These are phyloP conservation scores for Fabrea salina DNA, from an alignment of 169 alveolate genomes.

Conservation along the genomic window DNA sequence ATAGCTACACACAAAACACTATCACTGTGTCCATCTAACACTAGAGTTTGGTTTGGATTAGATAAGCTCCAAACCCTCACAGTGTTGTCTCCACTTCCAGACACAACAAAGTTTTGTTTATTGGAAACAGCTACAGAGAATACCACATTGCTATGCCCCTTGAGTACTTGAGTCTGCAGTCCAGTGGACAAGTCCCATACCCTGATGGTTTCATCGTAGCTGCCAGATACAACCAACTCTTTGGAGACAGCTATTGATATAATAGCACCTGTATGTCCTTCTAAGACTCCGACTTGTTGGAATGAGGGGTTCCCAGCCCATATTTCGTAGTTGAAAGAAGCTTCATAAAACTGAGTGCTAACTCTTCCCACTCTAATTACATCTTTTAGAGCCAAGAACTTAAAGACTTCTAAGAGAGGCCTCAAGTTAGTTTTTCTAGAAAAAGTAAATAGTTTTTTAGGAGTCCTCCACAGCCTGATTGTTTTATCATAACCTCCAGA, in stretches of 20 bases:
- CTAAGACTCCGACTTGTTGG: neutral
- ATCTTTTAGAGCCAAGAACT: too few species aligned
- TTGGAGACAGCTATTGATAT: neutral
- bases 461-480: too few species aligned
- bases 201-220: slow-evolving; percentile 17
- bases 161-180: too few species aligned
- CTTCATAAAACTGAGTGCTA: too few species aligned
- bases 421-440: too few species aligned
- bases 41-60: neutral
- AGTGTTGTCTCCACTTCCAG: neutral
- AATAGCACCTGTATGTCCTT: slow-evolving; percentile 27
- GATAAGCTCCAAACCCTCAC: neutral
- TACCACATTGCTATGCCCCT: too few species aligned
- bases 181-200: neutral
- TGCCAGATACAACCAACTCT: slow-evolving; percentile 12
- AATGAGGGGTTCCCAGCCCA: neutral
- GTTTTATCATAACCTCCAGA: too few species aligned
- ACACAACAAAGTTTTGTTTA: too few species aligned
- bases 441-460: too few species aligned
- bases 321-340: neutral
- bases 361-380: too few species aligned
- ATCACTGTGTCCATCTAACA: neutral
- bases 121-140: too few species aligned
- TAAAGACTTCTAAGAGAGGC: too few species aligned
- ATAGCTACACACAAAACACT: neutral